Percentiles rank a stretch among this genome's conserved stretches.
Conservation (phyloP, 148 eudicot species). For the Heliamphora exappendiculata region DNA sequence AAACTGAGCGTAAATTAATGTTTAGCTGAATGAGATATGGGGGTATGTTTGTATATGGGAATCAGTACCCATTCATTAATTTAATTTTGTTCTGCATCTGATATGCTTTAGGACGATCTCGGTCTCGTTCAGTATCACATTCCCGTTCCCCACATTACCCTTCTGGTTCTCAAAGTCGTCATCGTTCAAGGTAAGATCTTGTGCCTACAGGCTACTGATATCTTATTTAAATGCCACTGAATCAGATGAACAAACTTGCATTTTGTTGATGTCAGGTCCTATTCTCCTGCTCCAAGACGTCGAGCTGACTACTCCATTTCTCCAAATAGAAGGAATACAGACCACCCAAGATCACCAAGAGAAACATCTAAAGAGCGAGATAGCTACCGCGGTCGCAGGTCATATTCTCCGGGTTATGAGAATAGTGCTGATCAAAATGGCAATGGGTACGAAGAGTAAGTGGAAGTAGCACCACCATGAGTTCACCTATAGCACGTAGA, state of each 20-base stretch:
- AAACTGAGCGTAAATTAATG: too few relatives aligned
- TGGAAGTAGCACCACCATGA: background rate
- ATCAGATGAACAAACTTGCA: background rate
- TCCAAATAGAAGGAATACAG: slow-evolving; percentile 45
- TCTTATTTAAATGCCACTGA: background rate
- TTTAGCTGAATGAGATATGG: too few relatives aligned
- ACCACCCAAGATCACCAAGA: slow-evolving; percentile 39
- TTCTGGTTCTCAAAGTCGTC: slow-evolving; percentile 46
- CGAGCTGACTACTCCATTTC: slow-evolving; percentile 43
- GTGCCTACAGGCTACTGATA: background rate
- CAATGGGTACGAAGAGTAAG: slow-evolving; percentile 30
- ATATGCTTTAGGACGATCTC: slow-evolving; percentile 39
- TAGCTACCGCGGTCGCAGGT: slow-evolving; percentile 24
- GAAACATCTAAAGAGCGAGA: slow-evolving; percentile 32
- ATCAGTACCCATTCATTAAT: background rate
- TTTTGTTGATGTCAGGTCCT: slow-evolving; percentile 34
- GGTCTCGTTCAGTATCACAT: slow-evolving; percentile 56
- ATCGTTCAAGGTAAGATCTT: slow-evolving; percentile 37
- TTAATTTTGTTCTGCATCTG: background rate
- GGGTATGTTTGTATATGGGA: background rate
- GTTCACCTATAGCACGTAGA: background rate
- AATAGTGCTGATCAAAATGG: slow-evolving; percentile 28
- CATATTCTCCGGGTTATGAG: slow-evolving; percentile 36
- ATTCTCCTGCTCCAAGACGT: slow-evolving; percentile 49
- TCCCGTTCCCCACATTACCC: slow-evolving; percentile 53